A percentile compares a stretch with the other conserved stretches of the same genome.
Evolutionary conservation across 306 rosid species (phyloP).

Genomic region (Acacia crassicarpa): DNA sequence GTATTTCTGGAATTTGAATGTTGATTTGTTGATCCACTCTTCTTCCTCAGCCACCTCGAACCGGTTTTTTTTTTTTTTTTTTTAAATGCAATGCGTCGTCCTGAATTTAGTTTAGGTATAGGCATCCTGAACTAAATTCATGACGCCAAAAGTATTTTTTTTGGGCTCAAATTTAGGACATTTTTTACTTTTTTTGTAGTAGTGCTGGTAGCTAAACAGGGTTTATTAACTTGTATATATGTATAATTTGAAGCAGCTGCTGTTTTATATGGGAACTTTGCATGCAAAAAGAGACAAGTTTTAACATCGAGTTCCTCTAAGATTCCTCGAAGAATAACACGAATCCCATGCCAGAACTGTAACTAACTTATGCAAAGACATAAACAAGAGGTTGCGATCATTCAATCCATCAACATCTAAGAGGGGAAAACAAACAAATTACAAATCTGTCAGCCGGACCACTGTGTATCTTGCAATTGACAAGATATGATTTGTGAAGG

Average conservation of each 20-base stretch:
- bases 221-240: background rate
- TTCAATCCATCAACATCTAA: conserved; percentile 29
- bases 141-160: too few relatives aligned
- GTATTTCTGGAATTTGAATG: too few relatives aligned
- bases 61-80: too few relatives aligned
- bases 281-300: background rate
- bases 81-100: too few relatives aligned
- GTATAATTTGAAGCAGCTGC: background rate
- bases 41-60: too few relatives aligned
- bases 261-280: background rate
- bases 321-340: conserved; percentile 29
- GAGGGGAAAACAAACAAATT: conserved; percentile 24
- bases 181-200: too few relatives aligned
- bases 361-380: background rate
- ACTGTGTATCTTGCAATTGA: conserved; percentile 13
- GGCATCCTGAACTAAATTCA: too few relatives aligned
- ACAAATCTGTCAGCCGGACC: conserved; percentile 24
- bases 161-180: too few relatives aligned
- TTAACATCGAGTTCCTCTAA: background rate
- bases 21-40: too few relatives aligned
- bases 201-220: background rate
- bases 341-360: background rate
- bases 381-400: background rate
- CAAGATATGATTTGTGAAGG: conserved; percentile 1
- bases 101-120: too few relatives aligned